Evolutionary conservation across 257 asterid species (phyloP).

Genomic region (Sherardia arvensis): DNA sequence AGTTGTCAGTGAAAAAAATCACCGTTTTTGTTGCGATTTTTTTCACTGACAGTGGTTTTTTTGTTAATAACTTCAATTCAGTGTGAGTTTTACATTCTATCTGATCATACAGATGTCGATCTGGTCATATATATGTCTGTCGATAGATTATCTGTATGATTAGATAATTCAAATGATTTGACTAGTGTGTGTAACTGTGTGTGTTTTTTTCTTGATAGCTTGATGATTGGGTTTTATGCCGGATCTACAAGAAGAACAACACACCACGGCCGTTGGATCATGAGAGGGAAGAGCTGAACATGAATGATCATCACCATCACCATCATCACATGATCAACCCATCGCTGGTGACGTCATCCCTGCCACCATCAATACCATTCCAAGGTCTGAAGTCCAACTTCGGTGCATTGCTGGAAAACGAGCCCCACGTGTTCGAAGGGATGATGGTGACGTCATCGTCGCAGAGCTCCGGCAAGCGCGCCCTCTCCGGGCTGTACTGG

Average conservation of each 20-base stretch:
- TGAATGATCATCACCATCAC: constrained; percentile 22
- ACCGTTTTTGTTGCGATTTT: too few relatives aligned
- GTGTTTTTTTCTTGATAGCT: constrained; percentile 25
- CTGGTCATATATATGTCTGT: too few relatives aligned
- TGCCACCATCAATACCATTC: constrained; percentile 21
- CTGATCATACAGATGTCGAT: too few relatives aligned
- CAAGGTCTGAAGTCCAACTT: constrained; percentile 22
- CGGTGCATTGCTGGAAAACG: constrained; percentile 34
- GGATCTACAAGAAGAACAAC: constrained; percentile 52
- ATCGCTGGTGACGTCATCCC: neutral
- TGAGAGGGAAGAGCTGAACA: constrained; percentile 40
- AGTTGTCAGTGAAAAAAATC: too few relatives aligned
- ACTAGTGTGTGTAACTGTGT: neutral
- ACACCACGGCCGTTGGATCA: constrained; percentile 55
- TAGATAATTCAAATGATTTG: too few relatives aligned
- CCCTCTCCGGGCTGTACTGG: constrained; percentile 38
- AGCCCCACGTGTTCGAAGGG: constrained; percentile 38
- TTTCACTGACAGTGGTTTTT: too few relatives aligned
- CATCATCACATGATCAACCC: neutral
- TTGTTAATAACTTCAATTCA: too few relatives aligned
- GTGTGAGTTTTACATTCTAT: neutral
- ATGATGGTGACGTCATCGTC: constrained; percentile 28
- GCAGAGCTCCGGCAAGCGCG: constrained; percentile 22
- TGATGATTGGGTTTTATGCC: constrained; percentile 54
- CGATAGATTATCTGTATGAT: too few relatives aligned